Percentiles rank a stretch among this genome's conserved stretches.
Conservation (phyloP, 208 protist species). For the Leishmania braziliensis region DNA sequence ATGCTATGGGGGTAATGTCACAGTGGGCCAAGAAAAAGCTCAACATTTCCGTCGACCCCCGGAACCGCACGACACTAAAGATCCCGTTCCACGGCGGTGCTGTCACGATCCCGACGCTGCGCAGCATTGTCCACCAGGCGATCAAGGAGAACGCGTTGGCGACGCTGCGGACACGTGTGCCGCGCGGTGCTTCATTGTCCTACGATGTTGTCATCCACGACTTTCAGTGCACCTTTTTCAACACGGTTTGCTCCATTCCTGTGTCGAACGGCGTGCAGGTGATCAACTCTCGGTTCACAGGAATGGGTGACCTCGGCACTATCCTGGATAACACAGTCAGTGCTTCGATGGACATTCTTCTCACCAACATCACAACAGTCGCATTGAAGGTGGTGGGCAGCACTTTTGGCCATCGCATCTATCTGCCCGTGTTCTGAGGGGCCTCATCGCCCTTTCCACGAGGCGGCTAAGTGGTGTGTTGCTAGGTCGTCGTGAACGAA, state of each 20-base stretch:
- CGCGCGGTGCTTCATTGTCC: slow-evolving; percentile 7
- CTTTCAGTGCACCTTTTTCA: slow-evolving; percentile 19
- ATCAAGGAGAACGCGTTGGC: slow-evolving; percentile 10
- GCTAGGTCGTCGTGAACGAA: background rate
- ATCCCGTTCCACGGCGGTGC: slow-evolving; percentile 4
- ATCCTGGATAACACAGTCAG: slow-evolving; percentile 21
- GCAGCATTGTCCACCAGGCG: slow-evolving; percentile 19
- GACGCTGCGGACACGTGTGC: slow-evolving; percentile 17
- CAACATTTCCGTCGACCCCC: background rate
- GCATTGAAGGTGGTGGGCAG: slow-evolving; percentile 18
- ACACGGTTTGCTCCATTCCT: slow-evolving; percentile 24
- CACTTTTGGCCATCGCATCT: slow-evolving; percentile 21
- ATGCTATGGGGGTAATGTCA: slow-evolving; percentile 9
- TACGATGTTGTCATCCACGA: slow-evolving; percentile 28
- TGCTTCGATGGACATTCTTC: slow-evolving; percentile 5
- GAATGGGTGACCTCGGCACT: slow-evolving; percentile 16
- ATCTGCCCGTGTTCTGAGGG: slow-evolving; percentile 13
- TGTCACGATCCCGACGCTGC: slow-evolving; percentile 16
- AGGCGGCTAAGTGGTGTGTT: background rate
- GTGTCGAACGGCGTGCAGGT: slow-evolving; percentile 18
- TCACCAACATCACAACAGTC: slow-evolving; percentile 11
- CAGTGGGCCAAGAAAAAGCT: slow-evolving; percentile 11
- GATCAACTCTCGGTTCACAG: slow-evolving; percentile 18
- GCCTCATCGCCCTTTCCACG: background rate
- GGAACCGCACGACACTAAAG: background rate